phyloP scores from a whole-genome alignment of 345 rosid genomes.

The Dipteronia dyeriana region DNA sequence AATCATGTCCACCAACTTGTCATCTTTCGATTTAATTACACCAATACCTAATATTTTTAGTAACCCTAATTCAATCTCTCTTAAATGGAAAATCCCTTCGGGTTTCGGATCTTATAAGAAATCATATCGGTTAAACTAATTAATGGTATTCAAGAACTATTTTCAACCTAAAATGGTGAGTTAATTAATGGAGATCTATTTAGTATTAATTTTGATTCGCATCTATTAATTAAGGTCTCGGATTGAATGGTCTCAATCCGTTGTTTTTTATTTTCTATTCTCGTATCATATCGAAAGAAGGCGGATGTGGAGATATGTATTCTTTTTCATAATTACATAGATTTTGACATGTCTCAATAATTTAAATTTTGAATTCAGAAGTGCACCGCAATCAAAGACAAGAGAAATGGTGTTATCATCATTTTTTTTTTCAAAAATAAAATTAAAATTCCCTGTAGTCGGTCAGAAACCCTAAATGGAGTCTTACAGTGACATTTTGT shows the following conservation, averaged over 20 bases:
- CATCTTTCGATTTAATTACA: too few species aligned
- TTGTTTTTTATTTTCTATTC: not conserved
- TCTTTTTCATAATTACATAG: too few species aligned
- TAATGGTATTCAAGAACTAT: too few species aligned
- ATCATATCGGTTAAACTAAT: not conserved
- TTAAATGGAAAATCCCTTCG: not conserved
- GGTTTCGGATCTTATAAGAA: too few species aligned
- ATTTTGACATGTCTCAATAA: not conserved
- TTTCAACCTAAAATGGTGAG: not conserved
- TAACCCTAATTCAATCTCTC: too few species aligned
- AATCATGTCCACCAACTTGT: not conserved
- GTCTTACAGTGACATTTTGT: not conserved
- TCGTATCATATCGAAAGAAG: not conserved
- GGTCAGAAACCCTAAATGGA: too few species aligned
- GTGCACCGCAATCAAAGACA: not conserved
- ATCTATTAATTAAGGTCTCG: too few species aligned
- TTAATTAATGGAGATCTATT: too few species aligned
- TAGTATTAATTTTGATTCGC: too few species aligned
- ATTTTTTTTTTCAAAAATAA: too few species aligned
- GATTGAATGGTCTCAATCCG: not conserved
- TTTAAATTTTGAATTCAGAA: not conserved
- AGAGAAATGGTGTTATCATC: too few species aligned
- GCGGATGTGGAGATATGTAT: not conserved
- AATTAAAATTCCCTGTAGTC: too few species aligned
- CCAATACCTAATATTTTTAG: not conserved